phyloP scores from a whole-genome alignment of 2,329 filamentous ascomycete species.

The Fusarium bactridioides region DNA sequence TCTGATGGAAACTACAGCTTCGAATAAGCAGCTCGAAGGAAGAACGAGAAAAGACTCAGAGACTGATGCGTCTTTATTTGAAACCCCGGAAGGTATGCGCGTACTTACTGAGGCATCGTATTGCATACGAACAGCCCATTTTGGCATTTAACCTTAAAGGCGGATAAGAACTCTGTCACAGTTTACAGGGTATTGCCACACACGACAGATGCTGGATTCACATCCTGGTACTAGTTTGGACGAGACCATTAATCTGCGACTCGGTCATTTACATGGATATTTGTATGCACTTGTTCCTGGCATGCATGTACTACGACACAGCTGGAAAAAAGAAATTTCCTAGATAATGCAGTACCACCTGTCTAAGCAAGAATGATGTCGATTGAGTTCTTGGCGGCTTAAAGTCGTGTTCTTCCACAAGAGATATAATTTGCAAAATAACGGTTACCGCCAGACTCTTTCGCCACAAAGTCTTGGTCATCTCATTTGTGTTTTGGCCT shows the following conservation, averaged over 20 bases:
- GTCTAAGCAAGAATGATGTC: not conserved
- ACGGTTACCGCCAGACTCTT: no score
- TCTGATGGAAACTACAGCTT: not conserved
- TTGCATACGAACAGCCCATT: not conserved
- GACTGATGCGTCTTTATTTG: not conserved
- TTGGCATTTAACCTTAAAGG: not conserved
- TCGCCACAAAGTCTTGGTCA: not conserved
- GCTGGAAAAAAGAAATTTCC: not conserved
- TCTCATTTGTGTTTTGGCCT: no score
- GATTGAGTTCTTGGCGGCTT: not conserved
- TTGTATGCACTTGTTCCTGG: not conserved
- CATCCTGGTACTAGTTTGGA: not conserved
- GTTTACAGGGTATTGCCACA: not conserved
- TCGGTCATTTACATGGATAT: not conserved
- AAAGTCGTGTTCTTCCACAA: no score
- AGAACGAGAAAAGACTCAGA: not conserved
- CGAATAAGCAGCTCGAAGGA: not conserved
- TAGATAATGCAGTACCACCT: rapidly evolving
- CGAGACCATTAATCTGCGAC: not conserved
- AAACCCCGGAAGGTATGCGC: not conserved
- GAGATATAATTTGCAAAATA: not conserved
- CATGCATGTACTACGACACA: not conserved
- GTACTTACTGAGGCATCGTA: no score
- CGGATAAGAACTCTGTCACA: not conserved
- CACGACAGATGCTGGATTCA: not conserved